Evolutionary conservation across 2,329 filamentous ascomycete genomes (phyloP), one percentile per base, ranked within the genome.

Genomic region (Aspergillus sp.): DNA sequence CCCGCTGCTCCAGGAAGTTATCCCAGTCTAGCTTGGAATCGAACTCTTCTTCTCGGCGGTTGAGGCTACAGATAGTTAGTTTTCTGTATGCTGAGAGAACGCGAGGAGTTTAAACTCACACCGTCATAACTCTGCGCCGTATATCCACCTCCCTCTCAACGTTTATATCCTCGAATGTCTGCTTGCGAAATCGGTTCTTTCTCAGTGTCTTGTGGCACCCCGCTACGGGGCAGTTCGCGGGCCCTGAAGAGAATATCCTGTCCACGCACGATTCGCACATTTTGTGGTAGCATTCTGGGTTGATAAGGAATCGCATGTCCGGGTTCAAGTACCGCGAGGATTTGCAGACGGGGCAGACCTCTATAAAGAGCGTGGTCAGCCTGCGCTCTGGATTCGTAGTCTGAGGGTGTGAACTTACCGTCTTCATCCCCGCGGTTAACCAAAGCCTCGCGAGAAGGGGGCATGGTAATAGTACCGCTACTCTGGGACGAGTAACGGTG

Each of bases 211-310:
- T 88, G 72, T 87, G 85, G 77, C 95, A 99, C 41, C 89, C 90
- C 0, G 91, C 90, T 58, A 97, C 91, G 1, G 95, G 95, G 72
- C 96, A 99, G 61, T 92, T 90, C 56, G 92, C 91, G 0, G 95
- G 95, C 0, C 95, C 95, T 55, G 91, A 88, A 37, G 89, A 90
- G 82, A 98, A 99, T 68, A 98, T 90, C 56, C 93, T 90, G 76
- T 93, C 90, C 43, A 98, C 93, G 79, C 95, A 99, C 57, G 90
- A 93, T 74, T 91, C 89, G 81, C 95, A 99, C 91, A 99, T 98
- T 66, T 91, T 91, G 82, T 99, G 95, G 81, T 99, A 99, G 84
- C 95, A 99, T 81, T 96, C 92, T 8, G 93, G 91, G 75, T 98
- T 97, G 79, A 99, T 93, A 67, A 95, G 89, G 78, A 99, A 98